Evolutionary conservation across 768 basidiomycete genomes (phyloP), one percentile per base, ranked within the genome.

Genomic region (Clitopilus hobsonii): DNA sequence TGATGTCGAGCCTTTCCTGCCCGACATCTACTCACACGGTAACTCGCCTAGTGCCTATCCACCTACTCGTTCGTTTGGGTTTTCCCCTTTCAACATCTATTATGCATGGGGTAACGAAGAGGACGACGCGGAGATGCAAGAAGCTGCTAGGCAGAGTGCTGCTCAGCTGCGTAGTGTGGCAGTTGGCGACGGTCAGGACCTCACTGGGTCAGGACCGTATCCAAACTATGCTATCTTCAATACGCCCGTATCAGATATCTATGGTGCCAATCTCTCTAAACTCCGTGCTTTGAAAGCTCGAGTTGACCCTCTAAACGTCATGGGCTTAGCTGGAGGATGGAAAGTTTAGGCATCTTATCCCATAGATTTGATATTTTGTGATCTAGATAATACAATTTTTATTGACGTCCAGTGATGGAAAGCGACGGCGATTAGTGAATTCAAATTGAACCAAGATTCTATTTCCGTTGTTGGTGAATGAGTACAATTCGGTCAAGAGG

Each of bases 321-420:
- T 89, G 85, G 77, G 75, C 14, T 75, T 86, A n/a, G 74, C 85
- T 13, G 85, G 85, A 6, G 86, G 85, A 6, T 86, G 78, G 66
- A 86, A 84, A 66, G 67, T 82, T 41, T 76, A 58, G 70, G 10
- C 8, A 36, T 36, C n/a, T 30, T 30, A 30, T 30, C 6, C 14
- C 29, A 30, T 14, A 30, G 14, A 30, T 6, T 36, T 36, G 32
- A 36, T 14, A 36, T 36, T 36, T 36, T 4, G 32, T 14, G n/a
- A 14, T 36, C 3, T 36, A 36, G n/a, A 36, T 3, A n/a, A n/a
- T n/a, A n/a, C n/a, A n/a, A n/a, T n/a, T n/a, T n/a, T n/a, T n/a
- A n/a, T n/a, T n/a, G n/a, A n/a, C n/a, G n/a, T n/a, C n/a, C n/a
- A n/a, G n/a, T n/a, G n/a, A n/a, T n/a, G n/a, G n/a, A n/a, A n/a